Percentiles rank a stretch among this genome's conserved stretches.
Conservation (phyloP, 176 grass and related monocot species). For the Oryza meridionalis region DNA sequence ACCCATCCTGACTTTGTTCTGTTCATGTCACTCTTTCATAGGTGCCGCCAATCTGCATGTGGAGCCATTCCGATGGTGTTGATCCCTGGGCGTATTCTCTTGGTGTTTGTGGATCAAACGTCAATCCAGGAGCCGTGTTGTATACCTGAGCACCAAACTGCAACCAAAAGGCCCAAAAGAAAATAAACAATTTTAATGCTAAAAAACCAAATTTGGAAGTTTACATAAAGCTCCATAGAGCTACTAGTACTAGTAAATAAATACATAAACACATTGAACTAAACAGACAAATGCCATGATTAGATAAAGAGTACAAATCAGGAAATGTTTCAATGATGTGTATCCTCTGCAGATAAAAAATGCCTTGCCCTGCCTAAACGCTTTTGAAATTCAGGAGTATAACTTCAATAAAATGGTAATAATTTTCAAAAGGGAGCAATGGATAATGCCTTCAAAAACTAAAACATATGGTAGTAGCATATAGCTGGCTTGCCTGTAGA, state of each 20-base stretch:
- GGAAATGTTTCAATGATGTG: neutral
- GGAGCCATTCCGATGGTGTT: conserved; percentile 72
- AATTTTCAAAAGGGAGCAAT: neutral
- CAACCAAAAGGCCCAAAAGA: neutral
- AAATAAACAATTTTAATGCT: neutral
- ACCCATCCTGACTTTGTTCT: neutral
- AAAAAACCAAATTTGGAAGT: neutral
- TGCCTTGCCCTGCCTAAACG: no score
- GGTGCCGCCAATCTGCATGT: conserved; percentile 82
- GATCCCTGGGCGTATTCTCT: conserved; percentile 69
- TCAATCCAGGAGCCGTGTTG: conserved; percentile 57
- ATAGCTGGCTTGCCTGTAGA: neutral
- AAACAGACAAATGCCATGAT: neutral
- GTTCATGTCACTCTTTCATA: conserved; percentile 83
- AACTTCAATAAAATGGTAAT: neutral
- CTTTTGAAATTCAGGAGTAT: neutral
- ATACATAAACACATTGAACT: neutral
- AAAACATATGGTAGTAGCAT: neutral
- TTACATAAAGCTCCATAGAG: neutral
- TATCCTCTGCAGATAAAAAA: neutral
- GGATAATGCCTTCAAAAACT: neutral
- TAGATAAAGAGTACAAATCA: neutral
- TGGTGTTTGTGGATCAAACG: conserved; percentile 65
- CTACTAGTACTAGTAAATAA: neutral
- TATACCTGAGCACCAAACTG: conserved; percentile 63